Conservation (phyloP, 306 rosid genomes). For the Rosa persica region DNA sequence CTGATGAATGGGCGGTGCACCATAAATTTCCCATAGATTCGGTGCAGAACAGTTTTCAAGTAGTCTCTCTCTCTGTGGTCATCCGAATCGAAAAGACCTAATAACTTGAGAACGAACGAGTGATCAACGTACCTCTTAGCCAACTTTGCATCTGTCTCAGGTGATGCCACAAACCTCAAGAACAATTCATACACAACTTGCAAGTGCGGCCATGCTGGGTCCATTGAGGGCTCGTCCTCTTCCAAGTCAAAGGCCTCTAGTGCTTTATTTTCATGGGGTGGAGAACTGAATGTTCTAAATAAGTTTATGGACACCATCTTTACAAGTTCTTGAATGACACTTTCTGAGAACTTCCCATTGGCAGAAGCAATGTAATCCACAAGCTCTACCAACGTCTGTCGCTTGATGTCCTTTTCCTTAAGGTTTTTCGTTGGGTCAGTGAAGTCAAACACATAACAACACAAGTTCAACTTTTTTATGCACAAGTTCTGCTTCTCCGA, state of each 20-base stretch:
- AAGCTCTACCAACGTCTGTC: slow-evolving; percentile 84
- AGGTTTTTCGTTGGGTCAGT: slow-evolving; percentile 75
- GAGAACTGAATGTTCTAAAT: slow-evolving; percentile 75
- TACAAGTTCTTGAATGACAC: slow-evolving; percentile 70
- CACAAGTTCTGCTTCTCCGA: slow-evolving; percentile 84
- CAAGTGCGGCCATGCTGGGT: slow-evolving; percentile 94
- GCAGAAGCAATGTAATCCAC: slow-evolving; percentile 87
- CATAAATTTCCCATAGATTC: slow-evolving; percentile 96
- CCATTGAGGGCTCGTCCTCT: slow-evolving; percentile 97
- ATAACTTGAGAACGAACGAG: slow-evolving; percentile 80
- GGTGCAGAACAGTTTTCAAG: slow-evolving; percentile 93
- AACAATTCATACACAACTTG: slow-evolving; percentile 87
- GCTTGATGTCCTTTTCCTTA: slow-evolving; percentile 84
- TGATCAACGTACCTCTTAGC: slow-evolving; percentile 95
- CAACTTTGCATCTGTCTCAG: slow-evolving; percentile 92
- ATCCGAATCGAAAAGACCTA: slow-evolving; percentile 96
- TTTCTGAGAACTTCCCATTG: slow-evolving; percentile 76
- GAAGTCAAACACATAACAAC: slow-evolving; percentile 77
- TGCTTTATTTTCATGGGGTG: slow-evolving; percentile 74
- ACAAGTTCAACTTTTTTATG: slow-evolving; percentile 77
- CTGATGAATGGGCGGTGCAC: slow-evolving; percentile 95
- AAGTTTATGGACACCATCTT: slow-evolving; percentile 80
- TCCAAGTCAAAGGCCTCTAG: slow-evolving; percentile 84
- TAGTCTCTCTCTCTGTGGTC: slow-evolving; percentile 96
- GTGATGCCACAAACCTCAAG: slow-evolving; percentile 86